Base-by-base conservation (phyloP, 257 asterid species). In the Scutellaria barbata region DNA sequence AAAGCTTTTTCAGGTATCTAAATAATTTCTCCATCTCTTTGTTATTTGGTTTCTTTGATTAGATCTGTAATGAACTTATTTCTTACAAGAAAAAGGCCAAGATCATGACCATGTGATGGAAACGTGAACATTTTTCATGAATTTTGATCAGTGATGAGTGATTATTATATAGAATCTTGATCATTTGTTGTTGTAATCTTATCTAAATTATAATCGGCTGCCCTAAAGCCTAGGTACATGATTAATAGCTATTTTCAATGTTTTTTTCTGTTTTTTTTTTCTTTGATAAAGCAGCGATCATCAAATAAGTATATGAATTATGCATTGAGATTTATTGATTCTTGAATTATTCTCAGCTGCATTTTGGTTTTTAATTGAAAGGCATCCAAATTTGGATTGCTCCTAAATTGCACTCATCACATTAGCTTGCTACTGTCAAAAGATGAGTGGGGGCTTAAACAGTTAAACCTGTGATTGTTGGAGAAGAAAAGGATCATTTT, bases 1-100 rank as follows among this genome's bases (percentile, higher is more conserved):
- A 90, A 90, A 77, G 98, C 98, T 43, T 89, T 88, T 71, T 60
- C 83, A 59, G 98, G 98, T 90, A 73, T 57, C 22, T 4, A 17
- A 16, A 1, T 2, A 13, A 61, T 41, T 46, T n/a, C 59, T 60
- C 22, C 7, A 8, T 64, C 20, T 43, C n/a, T 51, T 59, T 61
- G 2, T 20, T 57, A 13, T 12, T 12, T 66, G 58, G n/a, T 25
- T 33, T 46, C 25, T 63, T 30, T 51, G 8, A 41, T 54, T 50
- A 63, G 78, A 71, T 81, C 69, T 72, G 66, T 37, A 12, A 58
- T 16, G 7, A 43, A 20, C 11, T 10, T 18, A 13, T 52, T 7
- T 18, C 20, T 30, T 0, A 3, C 35, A 30, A 22, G 6, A 7
- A 9, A 8, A 16, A 50, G 53, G 4, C 13, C 35, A 35, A 47